Conservation (phyloP, 169 alveolate genomes). For the Cryptosporidium meleagridis region DNA sequence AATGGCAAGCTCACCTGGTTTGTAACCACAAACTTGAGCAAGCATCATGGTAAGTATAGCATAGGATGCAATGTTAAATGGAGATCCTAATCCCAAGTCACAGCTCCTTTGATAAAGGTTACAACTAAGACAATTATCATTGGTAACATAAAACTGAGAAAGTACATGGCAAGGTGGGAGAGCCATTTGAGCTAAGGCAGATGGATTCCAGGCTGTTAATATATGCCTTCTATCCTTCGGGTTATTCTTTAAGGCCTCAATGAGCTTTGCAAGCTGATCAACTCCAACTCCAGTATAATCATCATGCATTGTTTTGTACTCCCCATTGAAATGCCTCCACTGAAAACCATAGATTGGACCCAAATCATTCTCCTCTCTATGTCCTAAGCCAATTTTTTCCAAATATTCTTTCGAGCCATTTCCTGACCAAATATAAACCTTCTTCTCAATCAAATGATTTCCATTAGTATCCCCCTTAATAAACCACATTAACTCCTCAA, state of each 20-base stretch:
- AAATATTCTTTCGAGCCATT: slow-evolving; percentile 96
- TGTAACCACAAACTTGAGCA: slow-evolving; percentile 92
- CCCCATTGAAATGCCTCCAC: slow-evolving; percentile 98
- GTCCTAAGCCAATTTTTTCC: slow-evolving; percentile 91
- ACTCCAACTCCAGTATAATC: slow-evolving; percentile 94
- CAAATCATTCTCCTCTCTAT: slow-evolving; percentile 95
- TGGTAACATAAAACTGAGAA: slow-evolving; percentile 93
- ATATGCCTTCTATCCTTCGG: slow-evolving; percentile 94
- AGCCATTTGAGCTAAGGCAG: slow-evolving; percentile 95
- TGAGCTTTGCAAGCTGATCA: slow-evolving; percentile 91
- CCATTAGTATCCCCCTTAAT: slow-evolving; percentile 95
- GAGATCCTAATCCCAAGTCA: slow-evolving; percentile 98
- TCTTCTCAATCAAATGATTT: slow-evolving; percentile 90
- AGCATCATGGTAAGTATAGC: slow-evolving; percentile 95
- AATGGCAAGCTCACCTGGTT: slow-evolving; percentile 94
- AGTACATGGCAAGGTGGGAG: slow-evolving; percentile 98
- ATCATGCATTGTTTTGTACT: slow-evolving; percentile 89
- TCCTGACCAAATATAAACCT: slow-evolving; percentile 96
- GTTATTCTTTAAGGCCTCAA: slow-evolving; percentile 89
- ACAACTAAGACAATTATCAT: slow-evolving; percentile 91
- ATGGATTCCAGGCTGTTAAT: slow-evolving; percentile 96
- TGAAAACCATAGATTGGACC: slow-evolving; percentile 98
- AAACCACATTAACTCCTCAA: slow-evolving; percentile 97
- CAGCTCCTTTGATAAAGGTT: slow-evolving; percentile 96
- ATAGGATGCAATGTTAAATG: slow-evolving; percentile 98